Conservation (phyloP, 1,284 basidiomycete genomes). For the Ceratobasidium sp. region DNA sequence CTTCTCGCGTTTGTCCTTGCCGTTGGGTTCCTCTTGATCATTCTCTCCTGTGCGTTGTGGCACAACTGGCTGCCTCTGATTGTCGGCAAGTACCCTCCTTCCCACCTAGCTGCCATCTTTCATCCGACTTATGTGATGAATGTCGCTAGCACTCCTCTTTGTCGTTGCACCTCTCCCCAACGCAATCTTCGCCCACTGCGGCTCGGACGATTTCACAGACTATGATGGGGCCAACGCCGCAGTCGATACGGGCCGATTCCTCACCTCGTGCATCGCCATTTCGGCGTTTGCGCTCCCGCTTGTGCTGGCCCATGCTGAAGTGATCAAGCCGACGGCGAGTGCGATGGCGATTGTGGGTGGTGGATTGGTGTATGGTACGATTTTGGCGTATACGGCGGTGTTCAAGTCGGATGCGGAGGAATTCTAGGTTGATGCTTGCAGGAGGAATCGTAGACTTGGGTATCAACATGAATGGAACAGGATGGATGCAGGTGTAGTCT, state of each 20-base stretch:
- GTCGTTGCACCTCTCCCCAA: slow-evolving; percentile 97
- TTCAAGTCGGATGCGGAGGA: slow-evolving; percentile 83
- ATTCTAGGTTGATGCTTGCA: slow-evolving; percentile 64
- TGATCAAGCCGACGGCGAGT: slow-evolving; percentile 87
- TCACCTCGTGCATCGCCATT: slow-evolving; percentile 90
- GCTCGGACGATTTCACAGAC: slow-evolving; percentile 84
- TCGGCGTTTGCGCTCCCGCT: slow-evolving; percentile 95
- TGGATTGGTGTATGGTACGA: slow-evolving; percentile 92
- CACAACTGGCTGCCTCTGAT: slow-evolving; percentile 96
- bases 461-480: not conserved
- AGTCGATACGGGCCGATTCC: slow-evolving; percentile 87
- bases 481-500: not conserved
- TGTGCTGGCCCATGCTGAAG: slow-evolving; percentile 89
- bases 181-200: slow-evolving; percentile 86
- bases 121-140: no score
- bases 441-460: not conserved
- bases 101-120: slow-evolving; percentile 37
- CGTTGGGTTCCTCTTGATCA: slow-evolving; percentile 95
- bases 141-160: slow-evolving; percentile 82
- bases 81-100: slow-evolving; percentile 76
- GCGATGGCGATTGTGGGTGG: slow-evolving; percentile 96
- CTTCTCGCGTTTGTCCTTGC: slow-evolving; percentile 96
- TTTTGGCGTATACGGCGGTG: slow-evolving; percentile 84
- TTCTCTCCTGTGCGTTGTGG: slow-evolving; percentile 97
- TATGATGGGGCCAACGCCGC: slow-evolving; percentile 71